Conservation (phyloP, 2,329 filamentous ascomycete species). For the Sarocladiaceae sp. region DNA sequence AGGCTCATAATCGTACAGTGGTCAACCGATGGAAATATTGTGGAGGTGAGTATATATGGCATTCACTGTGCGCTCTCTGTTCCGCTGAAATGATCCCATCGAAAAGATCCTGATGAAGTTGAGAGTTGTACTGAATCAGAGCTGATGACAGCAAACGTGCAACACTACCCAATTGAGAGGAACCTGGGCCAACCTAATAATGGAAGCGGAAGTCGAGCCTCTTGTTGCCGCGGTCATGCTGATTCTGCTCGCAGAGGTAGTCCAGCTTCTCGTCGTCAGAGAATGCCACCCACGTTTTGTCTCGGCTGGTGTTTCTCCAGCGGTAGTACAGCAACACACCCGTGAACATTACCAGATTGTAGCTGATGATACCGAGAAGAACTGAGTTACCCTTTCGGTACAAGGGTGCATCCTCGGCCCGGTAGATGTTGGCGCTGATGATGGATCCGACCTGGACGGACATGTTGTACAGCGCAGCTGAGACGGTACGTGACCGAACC, state of each 20-base stretch:
- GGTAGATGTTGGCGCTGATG: constrained; percentile 34
- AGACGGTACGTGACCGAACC: constrained; percentile 55
- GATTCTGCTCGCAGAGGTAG: constrained; percentile 25
- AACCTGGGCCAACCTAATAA: constrained; percentile 16
- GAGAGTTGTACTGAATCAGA: too few relatives aligned
- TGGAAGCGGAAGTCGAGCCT: constrained; percentile 31
- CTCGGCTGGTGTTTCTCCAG: constrained; percentile 22
- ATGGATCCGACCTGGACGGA: constrained; percentile 37
- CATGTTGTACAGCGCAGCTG: constrained; percentile 59
- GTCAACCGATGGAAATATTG: too few relatives aligned
- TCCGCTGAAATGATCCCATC: too few relatives aligned
- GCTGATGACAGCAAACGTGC: too few relatives aligned
- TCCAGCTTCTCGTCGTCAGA: constrained; percentile 25
- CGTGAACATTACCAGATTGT: constrained; percentile 24
- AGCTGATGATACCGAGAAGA: constrained; percentile 40
- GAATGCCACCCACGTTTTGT: constrained; percentile 38
- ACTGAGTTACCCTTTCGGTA: constrained; percentile 42
- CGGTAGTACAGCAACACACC: constrained; percentile 26
- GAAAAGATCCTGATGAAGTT: too few relatives aligned
- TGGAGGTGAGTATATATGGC: too few relatives aligned
- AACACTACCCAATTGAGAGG: too few relatives aligned
- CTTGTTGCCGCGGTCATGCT: constrained; percentile 35
- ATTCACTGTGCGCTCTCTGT: too few relatives aligned
- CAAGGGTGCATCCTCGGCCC: constrained; percentile 17
- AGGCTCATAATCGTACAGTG: too few relatives aligned